Evolutionary conservation across 164 flowering plant species (phyloP).

Genomic region (Litsea cubeba): DNA sequence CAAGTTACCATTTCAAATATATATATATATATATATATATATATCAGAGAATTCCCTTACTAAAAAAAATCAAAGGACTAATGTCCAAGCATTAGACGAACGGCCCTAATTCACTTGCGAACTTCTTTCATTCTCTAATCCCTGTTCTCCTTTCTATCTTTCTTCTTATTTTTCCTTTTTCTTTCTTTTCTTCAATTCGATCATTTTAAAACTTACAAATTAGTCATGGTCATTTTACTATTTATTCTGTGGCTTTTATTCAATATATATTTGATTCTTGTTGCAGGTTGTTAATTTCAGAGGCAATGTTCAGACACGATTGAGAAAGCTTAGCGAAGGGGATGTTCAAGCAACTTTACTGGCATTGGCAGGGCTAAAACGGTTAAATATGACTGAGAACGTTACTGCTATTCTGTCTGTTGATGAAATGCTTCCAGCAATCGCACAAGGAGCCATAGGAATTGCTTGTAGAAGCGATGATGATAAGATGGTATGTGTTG

Average conservation of each 20-base stretch:
- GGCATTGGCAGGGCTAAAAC: slow-evolving; percentile 93
- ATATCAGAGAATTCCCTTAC: too few species aligned
- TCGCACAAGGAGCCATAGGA: slow-evolving; percentile 99
- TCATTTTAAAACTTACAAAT: too few species aligned
- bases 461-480: slow-evolving; percentile 88
- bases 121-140: too few species aligned
- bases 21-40: too few species aligned
- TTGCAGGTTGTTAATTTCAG: slow-evolving; percentile 82
- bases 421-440: slow-evolving; percentile 98
- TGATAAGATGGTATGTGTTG: slow-evolving; percentile 69
- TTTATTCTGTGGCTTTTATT: slow-evolving; percentile 1
- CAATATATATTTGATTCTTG: neutral
- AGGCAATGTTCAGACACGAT: slow-evolving; percentile 92
- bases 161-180: too few species aligned
- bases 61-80: too few species aligned
- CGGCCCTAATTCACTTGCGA: too few species aligned
- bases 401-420: slow-evolving; percentile 69
- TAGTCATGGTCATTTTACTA: too few species aligned
- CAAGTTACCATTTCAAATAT: too few species aligned
- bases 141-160: too few species aligned
- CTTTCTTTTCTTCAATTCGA: too few species aligned
- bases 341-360: slow-evolving; percentile 85
- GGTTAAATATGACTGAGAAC: slow-evolving; percentile 77
- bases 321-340: slow-evolving; percentile 81
- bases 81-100: too few species aligned